Base-by-base conservation (phyloP, 2,329 filamentous ascomycete species). In the Cytospora mali region DNA sequence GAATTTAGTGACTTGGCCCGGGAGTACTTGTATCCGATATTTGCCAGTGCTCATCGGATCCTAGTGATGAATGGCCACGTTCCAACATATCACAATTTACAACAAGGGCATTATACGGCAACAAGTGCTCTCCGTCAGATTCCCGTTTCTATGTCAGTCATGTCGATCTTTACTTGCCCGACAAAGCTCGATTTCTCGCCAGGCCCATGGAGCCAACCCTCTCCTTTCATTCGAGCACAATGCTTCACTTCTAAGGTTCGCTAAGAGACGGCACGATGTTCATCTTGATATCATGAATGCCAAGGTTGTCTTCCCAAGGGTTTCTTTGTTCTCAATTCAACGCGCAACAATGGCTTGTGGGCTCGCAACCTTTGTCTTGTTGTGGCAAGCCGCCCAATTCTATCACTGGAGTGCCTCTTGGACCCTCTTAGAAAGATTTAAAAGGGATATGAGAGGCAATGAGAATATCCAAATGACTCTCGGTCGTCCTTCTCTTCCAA, bases 291-390 rank as follows among this genome's bases (percentile, higher is more conserved):
- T 46, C 13, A n/a, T 23, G 6, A 18, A 23, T 10, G 42, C n/a
- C 42, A 3, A 11, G n/a, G 5, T 18, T 28, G 35, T 13, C 14
- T 42, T 29, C 23, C n/a, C n/a, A n/a, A n/a, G n/a, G n/a, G n/a
- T n/a, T n/a, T n/a, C 57, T 60, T 60, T 60, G 58, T 54, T 13
- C 21, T 18, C 23, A n/a, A 13, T 14, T 16, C 7, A 21, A 29
- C 29, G 46, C 14, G 48, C 14, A 42, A 54, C 9, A 27, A 49
- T 21, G 13, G 13, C 51, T 48, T 48, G 10, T 35, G 39, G 13
- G 42, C 48, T 25, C 23, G 4, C 13, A 16, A 18, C 1, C 21
- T 60, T 54, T 54, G 28, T 33, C 53, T 18, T 54, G 7, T 18
- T 2, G 13, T 21, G 4, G 18, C 49, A 27, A 21, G 5, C 33